A percentile compares a stretch with the other conserved stretches of the same genome.
These are phyloP conservation scores for Monosporascus sp. DNA, from an alignment of 2,329 filamentous ascomycete genomes.

Conservation along the genomic window DNA sequence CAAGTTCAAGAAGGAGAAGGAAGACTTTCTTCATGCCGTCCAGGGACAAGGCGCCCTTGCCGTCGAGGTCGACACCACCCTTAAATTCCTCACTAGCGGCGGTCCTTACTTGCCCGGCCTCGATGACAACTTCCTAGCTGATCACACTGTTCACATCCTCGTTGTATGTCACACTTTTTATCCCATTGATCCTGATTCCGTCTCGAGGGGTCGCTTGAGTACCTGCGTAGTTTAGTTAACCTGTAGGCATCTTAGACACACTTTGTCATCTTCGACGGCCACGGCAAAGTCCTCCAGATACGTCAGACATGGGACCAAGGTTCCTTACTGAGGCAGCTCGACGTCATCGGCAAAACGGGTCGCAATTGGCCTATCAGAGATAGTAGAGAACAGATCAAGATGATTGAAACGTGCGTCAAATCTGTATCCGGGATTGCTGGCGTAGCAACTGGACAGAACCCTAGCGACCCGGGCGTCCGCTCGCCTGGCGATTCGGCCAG, in stretches of 20 bases:
- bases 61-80: conserved; percentile 72
- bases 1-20: conserved; percentile 76
- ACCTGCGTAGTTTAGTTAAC: not conserved
- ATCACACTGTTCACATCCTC: conserved; percentile 71
- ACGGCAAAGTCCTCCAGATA: conserved; percentile 78
- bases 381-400: conserved; percentile 72
- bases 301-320: conserved; percentile 95
- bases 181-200: not conserved
- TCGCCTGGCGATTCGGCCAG: conserved; percentile 50
- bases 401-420: conserved; percentile 62
- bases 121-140: conserved; percentile 90
- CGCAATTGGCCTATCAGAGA: conserved; percentile 95
- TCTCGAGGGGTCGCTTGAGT: not conserved
- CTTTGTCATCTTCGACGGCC: conserved; percentile 75
- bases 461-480: conserved; percentile 35
- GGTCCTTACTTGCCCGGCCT: conserved; percentile 82
- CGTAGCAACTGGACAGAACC: conserved; percentile 19
- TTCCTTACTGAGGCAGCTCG: conserved; percentile 84
- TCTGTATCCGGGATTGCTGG: conserved; percentile 34
- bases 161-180: conserved; percentile 58
- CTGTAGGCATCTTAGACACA: conserved; percentile 57
- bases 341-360: conserved; percentile 84
- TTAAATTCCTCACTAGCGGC: conserved; percentile 77
- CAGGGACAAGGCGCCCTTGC: conserved; percentile 66
- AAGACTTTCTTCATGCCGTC: conserved; percentile 69